phyloP scores from a whole-genome alignment of 352 stramenopile genomes.

The Stramenopiles sp. region DNA sequence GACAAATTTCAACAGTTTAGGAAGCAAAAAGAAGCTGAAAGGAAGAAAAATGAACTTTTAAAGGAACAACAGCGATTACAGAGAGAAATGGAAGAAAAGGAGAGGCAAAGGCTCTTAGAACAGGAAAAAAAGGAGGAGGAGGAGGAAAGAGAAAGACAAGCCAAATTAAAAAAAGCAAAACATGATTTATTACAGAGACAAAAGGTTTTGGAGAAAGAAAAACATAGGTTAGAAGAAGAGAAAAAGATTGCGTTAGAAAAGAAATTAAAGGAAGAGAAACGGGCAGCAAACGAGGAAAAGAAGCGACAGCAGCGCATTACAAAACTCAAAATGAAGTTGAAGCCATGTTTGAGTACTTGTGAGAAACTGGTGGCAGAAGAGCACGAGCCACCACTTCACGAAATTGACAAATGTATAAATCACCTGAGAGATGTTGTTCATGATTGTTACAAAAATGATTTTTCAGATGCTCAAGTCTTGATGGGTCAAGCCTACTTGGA shows the following conservation, averaged over 20 bases:
- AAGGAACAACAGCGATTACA: neutral
- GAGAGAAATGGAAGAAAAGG: neutral
- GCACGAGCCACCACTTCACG: neutral
- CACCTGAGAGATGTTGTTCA: neutral
- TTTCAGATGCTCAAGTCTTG: neutral
- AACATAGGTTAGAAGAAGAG: neutral
- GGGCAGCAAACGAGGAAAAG: neutral
- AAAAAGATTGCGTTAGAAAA: neutral
- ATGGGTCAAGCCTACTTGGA: neutral
- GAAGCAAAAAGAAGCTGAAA: neutral
- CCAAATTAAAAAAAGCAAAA: conserved; percentile 3
- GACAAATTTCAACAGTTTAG: neutral
- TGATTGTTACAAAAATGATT: neutral
- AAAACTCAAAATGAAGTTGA: neutral
- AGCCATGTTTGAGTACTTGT: neutral
- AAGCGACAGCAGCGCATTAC: neutral
- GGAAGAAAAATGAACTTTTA: neutral
- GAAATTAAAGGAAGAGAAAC: neutral
- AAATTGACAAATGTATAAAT: neutral
- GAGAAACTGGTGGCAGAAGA: neutral
- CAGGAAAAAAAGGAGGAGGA: neutral
- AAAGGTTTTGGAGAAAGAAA: conserved; percentile 2
- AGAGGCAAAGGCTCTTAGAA: conserved; percentile 1
- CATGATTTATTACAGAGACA: neutral
- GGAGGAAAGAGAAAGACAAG: conserved; percentile 1